Percentiles rank a stretch among this genome's conserved stretches.
phyloP scores from a whole-genome alignment of 257 asterid species.

The Nicotiana otophora region DNA sequence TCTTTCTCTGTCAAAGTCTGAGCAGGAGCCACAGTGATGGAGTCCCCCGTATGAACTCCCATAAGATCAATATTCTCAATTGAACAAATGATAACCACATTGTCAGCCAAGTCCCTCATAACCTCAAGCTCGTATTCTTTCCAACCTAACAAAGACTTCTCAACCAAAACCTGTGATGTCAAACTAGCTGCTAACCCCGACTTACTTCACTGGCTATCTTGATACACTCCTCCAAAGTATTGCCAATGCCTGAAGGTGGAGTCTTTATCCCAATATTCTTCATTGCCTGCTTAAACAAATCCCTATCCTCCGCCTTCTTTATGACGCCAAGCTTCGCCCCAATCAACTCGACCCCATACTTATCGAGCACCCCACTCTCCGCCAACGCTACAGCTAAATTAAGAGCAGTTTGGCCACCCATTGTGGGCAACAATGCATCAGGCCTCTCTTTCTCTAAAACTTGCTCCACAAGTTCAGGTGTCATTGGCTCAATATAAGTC shows the following conservation, averaged over 20 bases:
- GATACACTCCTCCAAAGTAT: slow-evolving; percentile 83
- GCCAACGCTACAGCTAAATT: slow-evolving; percentile 91
- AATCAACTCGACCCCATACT: slow-evolving; percentile 88
- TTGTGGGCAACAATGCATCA: slow-evolving; percentile 86
- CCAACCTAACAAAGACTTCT: slow-evolving; percentile 92
- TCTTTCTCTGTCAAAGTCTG: slow-evolving; percentile 93
- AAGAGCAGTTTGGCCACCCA: slow-evolving; percentile 99
- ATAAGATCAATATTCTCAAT: slow-evolving; percentile 91
- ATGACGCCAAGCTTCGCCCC: slow-evolving; percentile 96
- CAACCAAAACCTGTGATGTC: slow-evolving; percentile 91
- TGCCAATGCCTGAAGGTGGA: slow-evolving; percentile 93
- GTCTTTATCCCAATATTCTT: slow-evolving; percentile 82
- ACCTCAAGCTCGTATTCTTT: slow-evolving; percentile 95
- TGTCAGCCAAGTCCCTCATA: slow-evolving; percentile 87
- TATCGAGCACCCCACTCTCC: slow-evolving; percentile 88
- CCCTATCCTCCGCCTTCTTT: slow-evolving; percentile 92
- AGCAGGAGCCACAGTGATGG: slow-evolving; percentile 95
- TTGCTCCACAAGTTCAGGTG: slow-evolving; percentile 88
- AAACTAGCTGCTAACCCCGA: slow-evolving; percentile 93
- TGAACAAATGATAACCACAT: slow-evolving; percentile 92
- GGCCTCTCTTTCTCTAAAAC: slow-evolving; percentile 94
- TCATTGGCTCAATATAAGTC: slow-evolving; percentile 97
- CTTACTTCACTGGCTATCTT: slow-evolving; percentile 76
- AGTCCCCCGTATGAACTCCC: slow-evolving; percentile 96
- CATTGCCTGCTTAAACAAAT: slow-evolving; percentile 92